Evolutionary conservation across 2,329 filamentous ascomycete genomes (phyloP).

Genomic region (Stemphylium lycopersici): DNA sequence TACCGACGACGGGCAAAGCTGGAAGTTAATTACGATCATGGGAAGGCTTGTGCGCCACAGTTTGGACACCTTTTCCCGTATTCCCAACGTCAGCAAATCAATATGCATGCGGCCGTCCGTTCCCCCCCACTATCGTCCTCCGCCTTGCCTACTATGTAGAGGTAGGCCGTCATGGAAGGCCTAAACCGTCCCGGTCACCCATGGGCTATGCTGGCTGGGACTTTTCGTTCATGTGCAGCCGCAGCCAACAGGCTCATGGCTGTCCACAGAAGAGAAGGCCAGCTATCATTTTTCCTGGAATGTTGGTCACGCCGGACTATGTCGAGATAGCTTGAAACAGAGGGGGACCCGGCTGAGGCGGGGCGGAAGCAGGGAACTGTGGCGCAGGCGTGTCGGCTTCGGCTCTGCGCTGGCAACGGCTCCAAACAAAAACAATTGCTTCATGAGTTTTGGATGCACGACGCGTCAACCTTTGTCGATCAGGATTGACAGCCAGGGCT

Average conservation of each 20-base stretch:
- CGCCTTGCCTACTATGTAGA: neutral
- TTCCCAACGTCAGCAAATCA: constrained; percentile 11
- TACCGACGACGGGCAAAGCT: neutral
- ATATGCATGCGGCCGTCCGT: neutral
- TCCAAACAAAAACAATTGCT: neutral
- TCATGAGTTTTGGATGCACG: too few relatives aligned
- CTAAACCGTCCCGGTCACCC: too few relatives aligned
- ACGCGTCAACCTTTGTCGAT: too few relatives aligned
- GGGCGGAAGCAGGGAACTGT: constrained; percentile 2
- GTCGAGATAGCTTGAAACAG: neutral
- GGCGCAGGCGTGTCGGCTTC: neutral
- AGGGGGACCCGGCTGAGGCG: neutral
- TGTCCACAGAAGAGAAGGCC: too few relatives aligned
- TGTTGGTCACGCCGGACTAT: neutral
- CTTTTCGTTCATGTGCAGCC: too few relatives aligned
- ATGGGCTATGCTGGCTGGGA: too few relatives aligned
- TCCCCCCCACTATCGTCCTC: too few relatives aligned
- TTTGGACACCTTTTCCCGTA: constrained; percentile 7
- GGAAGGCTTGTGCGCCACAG: neutral
- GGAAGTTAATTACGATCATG: neutral
- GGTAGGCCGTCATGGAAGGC: neutral
- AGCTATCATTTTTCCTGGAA: neutral
- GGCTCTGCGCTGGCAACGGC: neutral
- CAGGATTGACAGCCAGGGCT: neutral
- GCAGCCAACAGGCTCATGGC: too few relatives aligned